Evolutionary conservation across 805 yeast genomes (phyloP), one percentile per base, ranked within the genome.

Genomic region (Ogataea minuta): DNA sequence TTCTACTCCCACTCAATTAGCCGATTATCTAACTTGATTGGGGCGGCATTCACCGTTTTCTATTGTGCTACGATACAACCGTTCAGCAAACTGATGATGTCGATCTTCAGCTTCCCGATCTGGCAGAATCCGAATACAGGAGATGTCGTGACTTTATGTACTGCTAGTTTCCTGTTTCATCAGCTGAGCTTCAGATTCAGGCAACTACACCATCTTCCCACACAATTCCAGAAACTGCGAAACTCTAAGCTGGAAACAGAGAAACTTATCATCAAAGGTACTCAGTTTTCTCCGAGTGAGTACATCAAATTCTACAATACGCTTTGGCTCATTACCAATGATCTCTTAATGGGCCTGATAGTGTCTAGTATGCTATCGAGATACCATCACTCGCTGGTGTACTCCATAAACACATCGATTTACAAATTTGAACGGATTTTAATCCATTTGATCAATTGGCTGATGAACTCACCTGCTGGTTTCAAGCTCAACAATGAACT

Each of bases 391-490:
- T 13, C 21, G 1, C 36, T 59, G 15, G 46, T 46, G 3, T 6
- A 11, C 3, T 27, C 23, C 2, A 24, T 51, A 2, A 32, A 40
- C 4, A 9, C 14, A 0, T 9, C 25, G 63, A 16, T 74, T 67
- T 5, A 66, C 64, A 37, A 58, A 63, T 43, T 54, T 39, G 56
- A 58, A 57, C 50, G 1, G 34, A 24, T 9, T 44, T 60, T 19
- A 50, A 63, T 70, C 13, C 44, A 56, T 2, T 57, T 80, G 26
- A 77, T 90, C 3, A 49, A 66, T 0, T 84, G 95, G 90, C 69
- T 93, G 25, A 87, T 89, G 68, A 74, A 79, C 45, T 84, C 90
- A 53, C 99, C 99, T 0, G 95, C 91, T 11, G 99, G 99, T 4
- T 79, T 93, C 52, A 93, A 93, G 56, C 73, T 93, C 36, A 93